These are phyloP conservation scores for Linum lewisii DNA, from an alignment of 345 rosid species.

Conservation along the genomic window DNA sequence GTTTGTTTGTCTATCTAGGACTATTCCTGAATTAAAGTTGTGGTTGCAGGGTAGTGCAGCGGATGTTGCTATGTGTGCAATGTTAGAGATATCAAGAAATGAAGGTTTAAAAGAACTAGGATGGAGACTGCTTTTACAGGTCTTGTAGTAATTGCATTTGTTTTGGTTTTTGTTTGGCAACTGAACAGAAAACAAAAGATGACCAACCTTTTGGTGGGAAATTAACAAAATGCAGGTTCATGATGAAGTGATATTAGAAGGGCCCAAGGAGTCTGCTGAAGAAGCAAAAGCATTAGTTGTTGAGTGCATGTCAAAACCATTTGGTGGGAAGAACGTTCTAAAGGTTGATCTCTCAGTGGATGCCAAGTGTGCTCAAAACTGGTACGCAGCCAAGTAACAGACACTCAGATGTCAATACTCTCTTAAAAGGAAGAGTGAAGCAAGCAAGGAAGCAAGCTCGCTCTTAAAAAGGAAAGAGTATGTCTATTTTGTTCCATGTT, in stretches of 20 bases:
- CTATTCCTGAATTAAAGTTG: slow-evolving; percentile 7
- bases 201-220: too few species aligned
- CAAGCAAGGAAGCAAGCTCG: too few species aligned
- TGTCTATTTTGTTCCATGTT: too few species aligned
- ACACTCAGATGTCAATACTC: too few species aligned
- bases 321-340: slow-evolving; percentile 61
- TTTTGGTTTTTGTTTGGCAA: too few species aligned
- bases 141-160: slow-evolving; percentile 11
- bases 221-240: slow-evolving; percentile 59
- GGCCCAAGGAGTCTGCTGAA: slow-evolving; percentile 81
- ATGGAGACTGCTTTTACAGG: slow-evolving; percentile 92
- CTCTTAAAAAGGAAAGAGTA: too few species aligned
- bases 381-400: slow-evolving; percentile 84
- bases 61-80: slow-evolving; percentile 96
- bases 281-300: slow-evolving; percentile 73
- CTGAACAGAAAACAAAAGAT: too few species aligned
- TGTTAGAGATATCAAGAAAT: slow-evolving; percentile 72
- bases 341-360: slow-evolving; percentile 74
- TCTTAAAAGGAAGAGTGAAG: too few species aligned
- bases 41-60: slow-evolving; percentile 90
- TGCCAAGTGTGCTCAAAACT: slow-evolving; percentile 85
- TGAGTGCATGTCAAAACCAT: slow-evolving; percentile 86
- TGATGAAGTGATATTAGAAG: slow-evolving; percentile 97
- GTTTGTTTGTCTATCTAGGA: slow-evolving; percentile 3
- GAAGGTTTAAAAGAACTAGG: slow-evolving; percentile 54